A percentile compares a stretch with the other conserved stretches of the same genome.
These are phyloP conservation scores for Hydnomerulius pinastri DNA, from an alignment of 768 basidiomycete species.

Conservation along the genomic window DNA sequence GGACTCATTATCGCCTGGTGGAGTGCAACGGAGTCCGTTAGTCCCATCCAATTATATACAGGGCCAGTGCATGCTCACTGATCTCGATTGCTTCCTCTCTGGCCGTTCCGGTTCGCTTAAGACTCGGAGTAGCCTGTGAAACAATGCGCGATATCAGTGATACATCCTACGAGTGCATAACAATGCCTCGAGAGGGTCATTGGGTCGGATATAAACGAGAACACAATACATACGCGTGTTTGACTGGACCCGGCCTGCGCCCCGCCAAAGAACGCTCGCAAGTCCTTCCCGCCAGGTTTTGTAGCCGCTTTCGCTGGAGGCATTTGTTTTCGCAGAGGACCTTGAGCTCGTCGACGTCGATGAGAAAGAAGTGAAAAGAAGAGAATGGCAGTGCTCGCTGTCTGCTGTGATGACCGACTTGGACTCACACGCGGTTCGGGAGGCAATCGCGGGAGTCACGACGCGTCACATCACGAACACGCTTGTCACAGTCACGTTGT, in stretches of 20 bases:
- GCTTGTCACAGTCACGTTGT: too few relatives aligned
- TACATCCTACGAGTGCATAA: not conserved
- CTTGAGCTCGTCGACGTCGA: not conserved
- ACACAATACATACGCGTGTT: not conserved
- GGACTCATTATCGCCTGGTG: conserved; percentile 12
- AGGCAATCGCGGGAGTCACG: too few relatives aligned
- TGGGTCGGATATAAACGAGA: conserved; percentile 1
- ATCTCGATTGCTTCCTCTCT: conserved; percentile 32
- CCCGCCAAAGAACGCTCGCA: conserved; percentile 42
- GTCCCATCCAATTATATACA: not conserved
- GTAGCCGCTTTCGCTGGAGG: conserved; percentile 1
- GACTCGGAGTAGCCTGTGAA: conserved; percentile 10
- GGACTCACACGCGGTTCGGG: too few relatives aligned
- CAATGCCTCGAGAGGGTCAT: not conserved
- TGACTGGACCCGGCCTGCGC: conserved; percentile 9
- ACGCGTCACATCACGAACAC: too few relatives aligned
- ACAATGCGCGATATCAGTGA: not conserved
- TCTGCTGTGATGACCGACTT: too few relatives aligned
- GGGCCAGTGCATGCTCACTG: conserved; percentile 19
- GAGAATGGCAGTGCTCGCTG: too few relatives aligned
- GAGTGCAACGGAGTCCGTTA: not conserved
- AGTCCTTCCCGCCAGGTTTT: conserved; percentile 33
- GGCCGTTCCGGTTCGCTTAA: not conserved
- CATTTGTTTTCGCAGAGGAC: not conserved
- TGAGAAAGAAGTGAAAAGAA: not conserved